These are phyloP conservation scores for Waltergamsia citrina DNA, from an alignment of 2,329 filamentous ascomycete species.

Conservation along the genomic window DNA sequence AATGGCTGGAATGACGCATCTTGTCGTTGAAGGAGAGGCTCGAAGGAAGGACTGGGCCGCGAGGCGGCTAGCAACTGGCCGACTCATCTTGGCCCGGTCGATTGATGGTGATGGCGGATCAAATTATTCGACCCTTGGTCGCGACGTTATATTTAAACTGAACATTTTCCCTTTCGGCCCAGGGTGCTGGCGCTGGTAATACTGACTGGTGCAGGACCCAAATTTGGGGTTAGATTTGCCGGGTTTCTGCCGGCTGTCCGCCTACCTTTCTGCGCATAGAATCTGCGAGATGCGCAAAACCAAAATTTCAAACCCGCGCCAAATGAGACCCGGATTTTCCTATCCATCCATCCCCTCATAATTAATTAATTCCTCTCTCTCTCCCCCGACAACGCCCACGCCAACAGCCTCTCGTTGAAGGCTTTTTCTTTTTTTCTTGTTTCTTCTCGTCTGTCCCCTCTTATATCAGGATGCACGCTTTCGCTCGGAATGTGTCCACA, in stretches of 20 bases:
- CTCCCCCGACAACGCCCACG: constrained; percentile 9
- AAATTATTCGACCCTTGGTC: not conserved
- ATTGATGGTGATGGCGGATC: not conserved
- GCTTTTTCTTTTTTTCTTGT: not conserved
- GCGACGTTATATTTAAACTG: not conserved
- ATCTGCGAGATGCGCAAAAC: constrained; percentile 10
- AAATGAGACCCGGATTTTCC: constrained; percentile 1
- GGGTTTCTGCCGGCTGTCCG: constrained; percentile 23
- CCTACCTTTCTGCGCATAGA: constrained; percentile 9
- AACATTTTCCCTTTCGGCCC: constrained; percentile 1
- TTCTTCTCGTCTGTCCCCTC: too few species aligned
- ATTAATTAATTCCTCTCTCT: not conserved
- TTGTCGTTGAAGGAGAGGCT: constrained; percentile 9
- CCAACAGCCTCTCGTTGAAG: not conserved
- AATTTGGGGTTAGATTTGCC: constrained; percentile 8
- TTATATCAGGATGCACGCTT: constrained; percentile 32
- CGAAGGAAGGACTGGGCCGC: constrained; percentile 28
- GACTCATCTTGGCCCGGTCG: constrained; percentile 31
- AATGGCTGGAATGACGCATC: constrained; percentile 11
- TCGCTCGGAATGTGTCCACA: constrained; percentile 31
- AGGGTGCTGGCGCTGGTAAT: too few species aligned
- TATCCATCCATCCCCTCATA: constrained; percentile 1
- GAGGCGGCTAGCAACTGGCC: constrained; percentile 29
- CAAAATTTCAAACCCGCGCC: constrained; percentile 25
- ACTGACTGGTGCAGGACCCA: not conserved